Evolutionary conservation across 192 early-diverging fungal species (phyloP), one percentile per base, ranked within the genome.

Genomic region (Coemansia sp.): DNA sequence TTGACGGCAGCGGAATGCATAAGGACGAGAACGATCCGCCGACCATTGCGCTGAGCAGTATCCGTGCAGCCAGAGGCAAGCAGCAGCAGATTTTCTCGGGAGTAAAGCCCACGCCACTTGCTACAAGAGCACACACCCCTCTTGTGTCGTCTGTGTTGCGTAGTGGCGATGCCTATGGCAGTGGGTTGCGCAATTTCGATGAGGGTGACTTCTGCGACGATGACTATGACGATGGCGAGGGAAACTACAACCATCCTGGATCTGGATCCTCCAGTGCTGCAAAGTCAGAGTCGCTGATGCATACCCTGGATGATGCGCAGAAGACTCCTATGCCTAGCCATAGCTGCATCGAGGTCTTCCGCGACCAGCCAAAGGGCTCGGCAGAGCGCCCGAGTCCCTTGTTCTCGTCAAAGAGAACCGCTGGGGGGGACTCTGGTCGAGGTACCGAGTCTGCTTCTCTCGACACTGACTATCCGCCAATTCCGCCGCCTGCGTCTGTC

Each of bases 21-120:
- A 31, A 50, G 25, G 75, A 68, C 10, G 75, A 78, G 23, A 65
- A 63, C 20, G 62, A 75, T 20, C 66, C 67, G 44, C 75, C 75
- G 0, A 79, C 75, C 0, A 22, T 62, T 7, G 64, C 72, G 62
- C 63, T 79, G 1, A 72, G 69, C 53, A 67, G 64, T 14, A 67
- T 77, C 10, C 60, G 68, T 6, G 57, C 74, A 0, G 58, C 58
- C 2, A 61, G 55, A 23, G 48, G 60, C 14, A 68, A 53, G 34
- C 57, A 71, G 54, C 57, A 67, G 57, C 64, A 34, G 56, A 0
- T 50, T 25, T 4, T 42, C 23, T 25, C 55, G 19, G 30, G 59
- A 11, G 17, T 54, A 2, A 55, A 45, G 47, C 67, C 74, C 11
- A 77, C 74, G 19, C 74, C 74, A 13, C 55, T 77, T 55, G 64